Conservation (phyloP, 305 asterid species). For the Withania somnifera region DNA sequence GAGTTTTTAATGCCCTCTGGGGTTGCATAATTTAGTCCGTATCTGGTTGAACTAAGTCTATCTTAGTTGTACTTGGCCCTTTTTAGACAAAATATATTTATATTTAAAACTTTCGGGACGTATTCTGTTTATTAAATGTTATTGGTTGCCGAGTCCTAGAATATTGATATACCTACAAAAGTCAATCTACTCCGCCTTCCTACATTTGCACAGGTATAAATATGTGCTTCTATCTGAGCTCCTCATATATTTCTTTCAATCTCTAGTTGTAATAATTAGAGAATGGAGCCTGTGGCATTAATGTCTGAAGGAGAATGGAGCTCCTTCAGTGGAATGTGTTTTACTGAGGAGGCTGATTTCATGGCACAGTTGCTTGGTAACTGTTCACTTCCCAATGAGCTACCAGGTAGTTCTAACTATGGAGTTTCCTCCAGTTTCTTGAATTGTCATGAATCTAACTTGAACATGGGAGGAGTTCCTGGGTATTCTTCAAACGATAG, state of each 20-base stretch:
- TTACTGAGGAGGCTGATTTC: conserved; percentile 30
- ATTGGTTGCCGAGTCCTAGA: not conserved
- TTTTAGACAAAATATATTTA: not conserved
- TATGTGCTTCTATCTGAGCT: conserved; percentile 1
- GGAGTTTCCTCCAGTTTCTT: conserved; percentile 1
- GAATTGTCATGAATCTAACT: not conserved
- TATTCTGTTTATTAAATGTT: not conserved
- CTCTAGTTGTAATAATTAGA: not conserved
- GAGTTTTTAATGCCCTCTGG: not conserved
- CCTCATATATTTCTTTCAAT: not conserved
- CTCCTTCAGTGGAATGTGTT: conserved; percentile 36
- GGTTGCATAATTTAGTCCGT: conserved; percentile 18
- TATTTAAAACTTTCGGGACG: not conserved
- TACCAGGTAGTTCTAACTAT: not conserved
- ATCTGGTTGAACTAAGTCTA: conserved; percentile 19
- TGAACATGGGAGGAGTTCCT: not conserved
- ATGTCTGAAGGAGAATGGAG: conserved; percentile 56
- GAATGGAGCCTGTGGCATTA: conserved; percentile 39
- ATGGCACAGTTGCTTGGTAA: conserved; percentile 16
- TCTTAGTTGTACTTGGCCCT: conserved; percentile 26
- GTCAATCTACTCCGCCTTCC: not conserved
- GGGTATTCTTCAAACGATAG: not conserved
- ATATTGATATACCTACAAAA: not conserved
- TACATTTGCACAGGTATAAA: not conserved
- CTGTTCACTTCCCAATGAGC: conserved; percentile 6